Evolutionary conservation across 345 rosid species (phyloP), one percentile per base, ranked within the genome.

Genomic region (Aegle marmelos): DNA sequence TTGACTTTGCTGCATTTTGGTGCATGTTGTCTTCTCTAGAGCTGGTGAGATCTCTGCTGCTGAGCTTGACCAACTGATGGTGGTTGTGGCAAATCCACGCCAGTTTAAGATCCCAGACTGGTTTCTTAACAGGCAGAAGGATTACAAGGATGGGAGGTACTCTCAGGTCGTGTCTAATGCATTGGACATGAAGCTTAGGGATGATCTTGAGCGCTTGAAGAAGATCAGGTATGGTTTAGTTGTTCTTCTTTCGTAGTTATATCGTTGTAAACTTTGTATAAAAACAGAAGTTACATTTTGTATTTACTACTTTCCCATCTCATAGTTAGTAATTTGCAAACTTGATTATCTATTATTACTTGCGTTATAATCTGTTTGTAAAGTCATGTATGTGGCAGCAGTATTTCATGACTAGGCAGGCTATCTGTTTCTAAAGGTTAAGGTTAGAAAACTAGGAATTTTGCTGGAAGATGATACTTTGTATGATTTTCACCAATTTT

Each of bases 81-180:
- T 65, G 21, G 60, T 85, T 72, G 81, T 85, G 57, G 85, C 86
- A 5, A 85, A 82, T 24, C 88, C 88, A 27, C 80, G 85, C 60
- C 83, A 82, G 65, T 85, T 85, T 68, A 85, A 82, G 82, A 82
- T 85, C 50, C 86, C 88, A 7, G 81, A 85, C 75, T 85, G 86
- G 84, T 85, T 85, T 74, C 78, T 85, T 17, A 85, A 85, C 78
- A 78, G 86, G 70, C 84, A 85, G 77, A 85, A 85, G 79, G 88
- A 83, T 63, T 80, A 85, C 50, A 85, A 81, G 68, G 88, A 85
- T 73, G 88, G 86, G 16, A 85, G 82, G 60, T 80, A 78, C 39
- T 80, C 84, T 59, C 86, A 85, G 73, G 88, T 85, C 24, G 86
- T 85, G 25, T 85, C 86, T 61, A 85, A 85, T 80, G 88, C 86